phyloP scores from a whole-genome alignment of 176 grass and related monocot species.

The Aechmea fasciata region DNA sequence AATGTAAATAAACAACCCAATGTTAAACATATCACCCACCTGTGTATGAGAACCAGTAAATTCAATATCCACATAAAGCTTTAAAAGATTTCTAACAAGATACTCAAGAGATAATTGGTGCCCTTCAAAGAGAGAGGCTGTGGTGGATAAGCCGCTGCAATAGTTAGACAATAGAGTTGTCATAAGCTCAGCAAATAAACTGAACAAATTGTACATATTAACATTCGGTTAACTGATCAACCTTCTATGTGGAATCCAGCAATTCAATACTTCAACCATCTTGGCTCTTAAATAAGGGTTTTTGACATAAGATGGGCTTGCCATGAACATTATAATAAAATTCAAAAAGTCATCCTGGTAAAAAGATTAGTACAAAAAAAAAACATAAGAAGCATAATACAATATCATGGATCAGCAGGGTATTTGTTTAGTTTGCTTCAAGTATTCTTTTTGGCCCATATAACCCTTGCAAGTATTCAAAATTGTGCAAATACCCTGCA shows the following conservation, averaged over 20 bases:
- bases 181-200: background rate
- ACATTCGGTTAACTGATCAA: conserved; percentile 17
- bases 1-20: too few species aligned
- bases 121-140: conserved; percentile 83
- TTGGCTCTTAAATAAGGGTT: conserved; percentile 96
- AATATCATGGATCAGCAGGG: background rate
- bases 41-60: conserved; percentile 96
- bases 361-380: conserved; percentile 13
- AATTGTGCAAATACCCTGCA: too few species aligned
- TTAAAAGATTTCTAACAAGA: conserved; percentile 91
- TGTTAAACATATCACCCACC: conserved; percentile 27
- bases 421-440: too few species aligned
- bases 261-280: conserved; percentile 99
- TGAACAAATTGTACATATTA: conserved; percentile 15
- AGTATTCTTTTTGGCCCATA: too few species aligned
- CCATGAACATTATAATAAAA: conserved; percentile 99
- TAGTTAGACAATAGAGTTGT: conserved; percentile 15
- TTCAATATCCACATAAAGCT: conserved; percentile 99
- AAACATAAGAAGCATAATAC: background rate
- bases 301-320: conserved; percentile 79
- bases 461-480: too few species aligned
- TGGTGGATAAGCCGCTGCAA: conserved; percentile 55
- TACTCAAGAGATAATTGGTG: conserved; percentile 78
- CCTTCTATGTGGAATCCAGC: conserved; percentile 91
- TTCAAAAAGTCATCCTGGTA: conserved; percentile 87